A percentile compares a stretch with the other conserved stretches of the same genome.
Evolutionary conservation across 2,329 filamentous ascomycete genomes (phyloP).

Genomic region (Escovopsis sp.): DNA sequence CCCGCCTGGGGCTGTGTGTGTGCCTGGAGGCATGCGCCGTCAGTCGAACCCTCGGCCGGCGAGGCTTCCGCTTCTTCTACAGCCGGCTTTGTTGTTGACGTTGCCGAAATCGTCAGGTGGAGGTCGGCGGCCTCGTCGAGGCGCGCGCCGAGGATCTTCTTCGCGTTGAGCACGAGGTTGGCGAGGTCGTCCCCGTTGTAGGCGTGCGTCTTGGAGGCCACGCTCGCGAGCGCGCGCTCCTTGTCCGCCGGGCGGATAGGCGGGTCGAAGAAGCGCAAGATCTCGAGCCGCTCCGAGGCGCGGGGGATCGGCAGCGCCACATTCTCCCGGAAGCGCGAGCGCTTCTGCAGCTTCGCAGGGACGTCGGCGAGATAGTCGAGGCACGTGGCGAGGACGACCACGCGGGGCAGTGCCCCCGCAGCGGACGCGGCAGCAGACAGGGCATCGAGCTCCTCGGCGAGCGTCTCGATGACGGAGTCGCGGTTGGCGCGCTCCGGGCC

Average conservation of each 20-base stretch:
- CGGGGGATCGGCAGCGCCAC: conserved; percentile 69
- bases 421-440: conserved; percentile 26
- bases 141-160: conserved; percentile 12
- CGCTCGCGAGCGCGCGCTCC: conserved; percentile 36
- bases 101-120: no score
- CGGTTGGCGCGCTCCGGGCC: conserved; percentile 40
- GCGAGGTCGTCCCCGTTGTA: conserved; percentile 68
- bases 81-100: no score
- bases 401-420: conserved; percentile 29
- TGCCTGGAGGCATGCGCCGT: conserved; percentile 1
- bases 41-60: background rate
- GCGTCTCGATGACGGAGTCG: conserved; percentile 31
- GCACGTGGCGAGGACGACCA: conserved; percentile 63
- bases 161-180: conserved; percentile 35
- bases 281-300: conserved; percentile 52
- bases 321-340: conserved; percentile 48
- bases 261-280: conserved; percentile 46
- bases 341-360: conserved; percentile 49
- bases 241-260: conserved; percentile 30
- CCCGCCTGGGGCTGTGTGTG: no score
- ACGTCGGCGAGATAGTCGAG: conserved; percentile 56
- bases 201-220: conserved; percentile 69
- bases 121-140: conserved; percentile 9
- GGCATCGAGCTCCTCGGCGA: conserved; percentile 40
- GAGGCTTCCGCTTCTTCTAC: no score